These are phyloP conservation scores for Yarrowia osloensis DNA, from an alignment of 805 yeast genomes.

Conservation along the genomic window DNA sequence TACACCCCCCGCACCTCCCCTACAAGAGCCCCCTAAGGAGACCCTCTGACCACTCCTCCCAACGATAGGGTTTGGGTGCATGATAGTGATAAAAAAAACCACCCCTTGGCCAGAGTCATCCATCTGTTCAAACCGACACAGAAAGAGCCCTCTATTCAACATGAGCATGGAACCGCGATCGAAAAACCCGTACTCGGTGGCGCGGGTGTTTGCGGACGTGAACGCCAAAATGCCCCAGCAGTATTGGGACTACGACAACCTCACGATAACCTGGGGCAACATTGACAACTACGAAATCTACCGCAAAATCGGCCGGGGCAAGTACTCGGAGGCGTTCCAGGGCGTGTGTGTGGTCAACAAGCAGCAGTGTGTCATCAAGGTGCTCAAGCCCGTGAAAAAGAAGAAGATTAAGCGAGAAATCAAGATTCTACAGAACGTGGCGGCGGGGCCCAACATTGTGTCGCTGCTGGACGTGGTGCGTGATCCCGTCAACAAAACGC, in stretches of 20 bases:
- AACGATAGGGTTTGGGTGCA: constrained; percentile 18
- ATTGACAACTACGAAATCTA: constrained; percentile 84
- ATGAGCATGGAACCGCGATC: constrained; percentile 31
- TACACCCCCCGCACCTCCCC: neutral
- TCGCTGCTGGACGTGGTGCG: constrained; percentile 80
- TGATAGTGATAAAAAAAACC: constrained; percentile 14
- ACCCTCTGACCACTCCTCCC: neutral
- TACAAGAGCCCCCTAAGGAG: no score
- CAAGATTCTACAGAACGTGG: constrained; percentile 79
- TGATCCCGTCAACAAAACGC: constrained; percentile 75
- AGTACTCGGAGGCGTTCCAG: constrained; percentile 89
- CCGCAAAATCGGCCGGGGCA: constrained; percentile 86
- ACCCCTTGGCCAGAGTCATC: neutral
- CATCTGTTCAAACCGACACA: neutral
- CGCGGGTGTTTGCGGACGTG: constrained; percentile 81
- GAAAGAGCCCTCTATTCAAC: neutral
- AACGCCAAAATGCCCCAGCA: constrained; percentile 71
- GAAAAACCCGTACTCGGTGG: constrained; percentile 48
- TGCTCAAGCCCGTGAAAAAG: constrained; percentile 87
- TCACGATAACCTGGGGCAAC: constrained; percentile 71
- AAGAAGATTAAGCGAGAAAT: constrained; percentile 92
- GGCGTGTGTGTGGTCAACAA: constrained; percentile 66
- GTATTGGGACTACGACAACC: constrained; percentile 73
- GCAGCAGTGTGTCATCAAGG: constrained; percentile 79
- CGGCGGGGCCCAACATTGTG: constrained; percentile 80